Percentiles rank a stretch among this genome's conserved stretches.
phyloP scores from a whole-genome alignment of 805 yeast species.

The Cyberlindnera bimundalis region DNA sequence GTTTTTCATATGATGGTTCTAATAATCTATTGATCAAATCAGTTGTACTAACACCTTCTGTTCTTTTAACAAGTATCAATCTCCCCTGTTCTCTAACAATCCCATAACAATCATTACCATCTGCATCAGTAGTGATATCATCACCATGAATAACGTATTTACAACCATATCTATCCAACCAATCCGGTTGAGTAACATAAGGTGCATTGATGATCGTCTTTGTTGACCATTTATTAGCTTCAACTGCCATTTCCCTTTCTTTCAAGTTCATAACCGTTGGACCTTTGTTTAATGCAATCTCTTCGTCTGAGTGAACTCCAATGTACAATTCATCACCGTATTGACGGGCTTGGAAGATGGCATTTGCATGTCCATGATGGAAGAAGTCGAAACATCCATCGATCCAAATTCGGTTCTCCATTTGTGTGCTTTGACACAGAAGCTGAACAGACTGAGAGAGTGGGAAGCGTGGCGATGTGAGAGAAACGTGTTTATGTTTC shows the following conservation, averaged over 20 bases:
- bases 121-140: conserved; percentile 94
- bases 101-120: conserved; percentile 91
- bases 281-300: conserved; percentile 78
- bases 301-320: conserved; percentile 93
- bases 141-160: conserved; percentile 97
- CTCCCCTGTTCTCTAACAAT: conserved; percentile 79
- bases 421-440: no score
- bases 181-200: conserved; percentile 80
- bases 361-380: conserved; percentile 98
- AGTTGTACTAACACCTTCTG: conserved; percentile 92
- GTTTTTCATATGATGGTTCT: conserved; percentile 17
- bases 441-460: no score
- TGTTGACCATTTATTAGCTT: conserved; percentile 88
- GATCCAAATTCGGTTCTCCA: conserved; percentile 93
- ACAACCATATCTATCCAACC: conserved; percentile 71
- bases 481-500: no score
- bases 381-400: conserved; percentile 99
- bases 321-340: conserved; percentile 72
- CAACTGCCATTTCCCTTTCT: conserved; percentile 82
- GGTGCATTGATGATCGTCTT: conserved; percentile 76
- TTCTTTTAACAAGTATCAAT: conserved; percentile 86
- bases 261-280: conserved; percentile 85
- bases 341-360: conserved; percentile 88
- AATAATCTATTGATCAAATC: conserved; percentile 91
- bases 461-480: no score